Base-by-base conservation (phyloP, 2,329 filamentous ascomycete species). In the Phoma sp. region DNA sequence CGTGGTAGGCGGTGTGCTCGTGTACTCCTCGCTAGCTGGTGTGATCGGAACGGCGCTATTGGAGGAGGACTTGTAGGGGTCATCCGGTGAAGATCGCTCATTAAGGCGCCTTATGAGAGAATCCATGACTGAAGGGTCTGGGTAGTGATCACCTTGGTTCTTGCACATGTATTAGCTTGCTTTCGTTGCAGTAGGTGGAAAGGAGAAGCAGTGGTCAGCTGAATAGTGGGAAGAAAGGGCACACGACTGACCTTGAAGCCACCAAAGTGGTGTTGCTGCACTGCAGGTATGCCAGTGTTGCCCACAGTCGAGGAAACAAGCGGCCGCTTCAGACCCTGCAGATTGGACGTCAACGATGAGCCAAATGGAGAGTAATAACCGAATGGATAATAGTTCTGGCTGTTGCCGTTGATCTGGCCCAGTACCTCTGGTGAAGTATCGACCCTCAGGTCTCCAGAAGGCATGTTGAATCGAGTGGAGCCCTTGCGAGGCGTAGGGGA, bases 21-120 rank as follows among this genome's bases (percentile, higher is more conserved):
- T 65, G 43, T 84, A 82, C 22, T 76, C 77, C 47, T 88, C 85
- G 2, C 80, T 83, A 15, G 83, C 84, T 33, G 87, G 84, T 9
- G 85, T 88, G 55, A 88, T 82, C 2, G 87, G 84, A 27, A 88
- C 73, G 2, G 87, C 88, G 63, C 77, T 84, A 74, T 78, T 85
- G 13, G 84, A 76, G 8, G 84, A 76, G 4, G 84, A 76, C 51
- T 66, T 89, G 85, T 72, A 85, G 67, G 92, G 88, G 27, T 74
- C 64, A 4, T 64, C 59, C 3, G 71, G 66, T 25, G 70, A 68
- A 2, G 71, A 70, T 6, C 65, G 68, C 72, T 92, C 87, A n/a
- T 85, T 85, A 43, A 94, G 81, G 70, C 88, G 89, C 51, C 88
- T 85, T 61, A 92, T 79, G 46, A 92, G 84, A 56, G 87, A 87